Percentiles rank a stretch among this genome's conserved stretches.
Conservation (phyloP, 2,329 filamentous ascomycete genomes). For the Fusarium aywerte region DNA sequence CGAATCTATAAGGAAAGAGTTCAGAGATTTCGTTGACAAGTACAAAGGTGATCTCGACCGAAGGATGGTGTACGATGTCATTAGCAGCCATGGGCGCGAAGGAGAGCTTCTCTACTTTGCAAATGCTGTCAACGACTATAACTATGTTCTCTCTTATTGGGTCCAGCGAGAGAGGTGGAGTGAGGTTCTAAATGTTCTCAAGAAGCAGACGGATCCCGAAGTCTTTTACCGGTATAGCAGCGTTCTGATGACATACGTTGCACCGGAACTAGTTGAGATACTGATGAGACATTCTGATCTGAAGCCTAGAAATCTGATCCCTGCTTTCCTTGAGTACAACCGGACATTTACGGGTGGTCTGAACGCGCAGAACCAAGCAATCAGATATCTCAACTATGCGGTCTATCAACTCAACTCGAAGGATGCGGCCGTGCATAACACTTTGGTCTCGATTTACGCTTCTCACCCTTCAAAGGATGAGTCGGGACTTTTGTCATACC, state of each 20-base stretch:
- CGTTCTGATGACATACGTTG: slow-evolving; percentile 91
- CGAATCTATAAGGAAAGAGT: slow-evolving; percentile 77
- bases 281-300: slow-evolving; percentile 91
- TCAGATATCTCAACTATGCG: slow-evolving; percentile 92
- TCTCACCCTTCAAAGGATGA: slow-evolving; percentile 86
- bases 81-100: slow-evolving; percentile 94
- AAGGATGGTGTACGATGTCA: slow-evolving; percentile 94
- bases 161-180: slow-evolving; percentile 93
- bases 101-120: slow-evolving; percentile 93
- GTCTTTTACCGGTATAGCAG: slow-evolving; percentile 98
- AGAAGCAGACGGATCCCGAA: slow-evolving; percentile 90
- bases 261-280: slow-evolving; percentile 90
- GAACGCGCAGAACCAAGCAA: slow-evolving; percentile 84
- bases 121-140: slow-evolving; percentile 87
- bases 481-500: slow-evolving; percentile 84
- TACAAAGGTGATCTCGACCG: slow-evolving; percentile 89
- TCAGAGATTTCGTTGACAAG: slow-evolving; percentile 85
- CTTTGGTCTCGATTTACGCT: slow-evolving; percentile 94
- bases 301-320: slow-evolving; percentile 87
- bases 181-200: slow-evolving; percentile 87
- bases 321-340: slow-evolving; percentile 93
- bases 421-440: slow-evolving; percentile 93
- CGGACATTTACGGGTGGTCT: slow-evolving; percentile 73
- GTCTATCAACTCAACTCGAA: slow-evolving; percentile 86
- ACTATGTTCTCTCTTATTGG: slow-evolving; percentile 97